Evolutionary conservation across 2,329 filamentous ascomycete genomes (phyloP).

Genomic region (Trichoderma brevicompactum): DNA sequence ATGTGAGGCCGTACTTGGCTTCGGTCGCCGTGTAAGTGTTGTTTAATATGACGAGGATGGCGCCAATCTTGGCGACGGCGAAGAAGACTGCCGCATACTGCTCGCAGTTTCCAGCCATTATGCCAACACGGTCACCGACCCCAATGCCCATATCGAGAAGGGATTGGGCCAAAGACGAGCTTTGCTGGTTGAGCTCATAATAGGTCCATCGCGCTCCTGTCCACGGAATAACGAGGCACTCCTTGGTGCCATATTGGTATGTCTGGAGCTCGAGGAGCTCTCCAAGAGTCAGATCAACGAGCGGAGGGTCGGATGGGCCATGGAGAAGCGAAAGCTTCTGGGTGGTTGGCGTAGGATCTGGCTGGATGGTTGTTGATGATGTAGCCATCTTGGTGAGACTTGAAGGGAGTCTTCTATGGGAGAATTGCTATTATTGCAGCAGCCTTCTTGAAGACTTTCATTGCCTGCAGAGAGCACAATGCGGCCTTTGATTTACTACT

Average conservation of each 20-base stretch:
- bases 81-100: constrained; percentile 81
- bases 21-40: constrained; percentile 80
- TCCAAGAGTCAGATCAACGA: constrained; percentile 72
- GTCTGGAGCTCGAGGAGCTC: constrained; percentile 74
- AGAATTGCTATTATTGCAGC: not conserved
- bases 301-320: constrained; percentile 69
- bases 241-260: constrained; percentile 64
- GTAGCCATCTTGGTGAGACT: constrained; percentile 29
- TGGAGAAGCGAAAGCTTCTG: constrained; percentile 64
- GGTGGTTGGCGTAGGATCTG: constrained; percentile 38
- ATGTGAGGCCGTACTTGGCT: constrained; percentile 70
- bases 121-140: constrained; percentile 71
- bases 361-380: constrained; percentile 37
- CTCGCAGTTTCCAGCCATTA: constrained; percentile 80
- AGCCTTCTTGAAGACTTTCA: not conserved
- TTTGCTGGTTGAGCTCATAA: constrained; percentile 65
- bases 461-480: not conserved
- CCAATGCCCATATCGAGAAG: constrained; percentile 69
- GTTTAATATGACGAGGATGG: constrained; percentile 76
- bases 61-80: constrained; percentile 68
- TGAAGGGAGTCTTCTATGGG: not conserved
- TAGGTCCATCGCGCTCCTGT: constrained; percentile 76
- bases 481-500: not conserved
- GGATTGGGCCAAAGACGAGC: constrained; percentile 65
- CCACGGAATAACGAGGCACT: constrained; percentile 76